phyloP scores from a whole-genome alignment of 441 rosid genomes.

The Isatis lusitanica region DNA sequence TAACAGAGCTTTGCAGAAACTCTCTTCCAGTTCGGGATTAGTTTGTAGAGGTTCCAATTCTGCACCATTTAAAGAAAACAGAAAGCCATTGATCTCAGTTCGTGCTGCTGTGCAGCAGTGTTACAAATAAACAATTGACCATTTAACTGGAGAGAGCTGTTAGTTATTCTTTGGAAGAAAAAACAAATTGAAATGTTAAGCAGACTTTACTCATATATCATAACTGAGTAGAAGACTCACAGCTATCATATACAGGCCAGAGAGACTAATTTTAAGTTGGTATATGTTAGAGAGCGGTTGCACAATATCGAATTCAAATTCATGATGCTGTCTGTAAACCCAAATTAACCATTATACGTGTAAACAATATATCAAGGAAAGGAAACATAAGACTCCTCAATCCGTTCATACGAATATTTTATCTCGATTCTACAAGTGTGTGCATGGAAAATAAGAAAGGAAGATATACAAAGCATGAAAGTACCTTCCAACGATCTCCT shows the following conservation, averaged over 20 bases:
- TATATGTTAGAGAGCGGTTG: background rate
- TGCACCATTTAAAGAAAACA: slow-evolving; percentile 41
- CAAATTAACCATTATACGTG: background rate
- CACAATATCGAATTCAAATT: slow-evolving; percentile 11
- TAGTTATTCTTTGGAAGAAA: background rate
- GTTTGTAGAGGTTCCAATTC: slow-evolving; percentile 86
- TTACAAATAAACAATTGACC: slow-evolving; percentile 1
- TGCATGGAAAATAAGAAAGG: slow-evolving; percentile 8
- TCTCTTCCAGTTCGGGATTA: slow-evolving; percentile 74
- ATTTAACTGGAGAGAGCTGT: background rate
- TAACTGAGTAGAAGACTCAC: background rate
- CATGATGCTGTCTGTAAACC: slow-evolving; percentile 7
- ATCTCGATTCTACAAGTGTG: background rate
- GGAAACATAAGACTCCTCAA: background rate
- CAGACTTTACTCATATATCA: background rate
- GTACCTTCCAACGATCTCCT: slow-evolving; percentile 70
- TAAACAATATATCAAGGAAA: slow-evolving; percentile 9
- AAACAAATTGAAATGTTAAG: background rate
- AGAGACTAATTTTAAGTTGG: background rate
- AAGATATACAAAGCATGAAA: slow-evolving; percentile 11
- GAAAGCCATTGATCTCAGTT: slow-evolving; percentile 6
- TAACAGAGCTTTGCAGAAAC: slow-evolving; percentile 85
- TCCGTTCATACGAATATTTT: background rate
- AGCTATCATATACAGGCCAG: background rate
- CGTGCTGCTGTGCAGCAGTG: background rate